Evolutionary conservation across 805 yeast genomes (phyloP).

Genomic region (Debaryomyces prosopidis): DNA sequence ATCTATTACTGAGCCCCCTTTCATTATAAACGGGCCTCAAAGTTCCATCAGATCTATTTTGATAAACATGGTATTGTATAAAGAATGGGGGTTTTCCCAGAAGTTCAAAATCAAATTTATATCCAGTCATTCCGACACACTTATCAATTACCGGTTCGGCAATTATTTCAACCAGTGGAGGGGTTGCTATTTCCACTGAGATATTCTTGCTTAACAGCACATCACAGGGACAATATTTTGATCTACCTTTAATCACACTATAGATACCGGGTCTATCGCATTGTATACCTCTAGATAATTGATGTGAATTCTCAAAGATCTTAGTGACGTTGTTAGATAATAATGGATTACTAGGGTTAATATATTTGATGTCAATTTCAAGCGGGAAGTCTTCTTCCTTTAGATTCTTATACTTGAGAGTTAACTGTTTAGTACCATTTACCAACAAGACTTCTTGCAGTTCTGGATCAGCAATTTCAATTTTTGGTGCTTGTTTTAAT

Average conservation of each 20-base stretch:
- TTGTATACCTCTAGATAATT: slow-evolving; percentile 27
- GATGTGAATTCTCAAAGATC: slow-evolving; percentile 22
- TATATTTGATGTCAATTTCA: slow-evolving; percentile 32
- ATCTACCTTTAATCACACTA: slow-evolving; percentile 50
- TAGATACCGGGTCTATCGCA: slow-evolving; percentile 69
- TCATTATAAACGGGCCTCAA: slow-evolving; percentile 33
- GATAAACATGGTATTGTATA: slow-evolving; percentile 61
- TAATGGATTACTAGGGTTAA: slow-evolving; percentile 22
- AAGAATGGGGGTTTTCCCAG: slow-evolving; percentile 83
- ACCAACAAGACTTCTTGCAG: slow-evolving; percentile 22
- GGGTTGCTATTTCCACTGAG: slow-evolving; percentile 28
- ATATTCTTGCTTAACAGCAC: slow-evolving; percentile 38
- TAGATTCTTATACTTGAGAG: slow-evolving; percentile 12
- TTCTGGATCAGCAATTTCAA: slow-evolving; percentile 22
- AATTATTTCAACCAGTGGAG: slow-evolving; percentile 38
- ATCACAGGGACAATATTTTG: slow-evolving; percentile 67
- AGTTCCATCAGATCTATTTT: slow-evolving; percentile 32
- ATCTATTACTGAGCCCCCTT: slow-evolving; percentile 26
- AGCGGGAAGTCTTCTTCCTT: slow-evolving; percentile 49
- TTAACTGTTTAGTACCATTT: slow-evolving; percentile 16
- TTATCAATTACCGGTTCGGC: slow-evolving; percentile 73
- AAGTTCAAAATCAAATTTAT: slow-evolving; percentile 64
- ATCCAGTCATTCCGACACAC: slow-evolving; percentile 92
- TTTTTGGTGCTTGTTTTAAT: slow-evolving; percentile 23
- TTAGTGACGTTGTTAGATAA: slow-evolving; percentile 19